These are phyloP conservation scores for Fraxinus paxiana DNA, from an alignment of 305 asterid genomes.

Conservation along the genomic window DNA sequence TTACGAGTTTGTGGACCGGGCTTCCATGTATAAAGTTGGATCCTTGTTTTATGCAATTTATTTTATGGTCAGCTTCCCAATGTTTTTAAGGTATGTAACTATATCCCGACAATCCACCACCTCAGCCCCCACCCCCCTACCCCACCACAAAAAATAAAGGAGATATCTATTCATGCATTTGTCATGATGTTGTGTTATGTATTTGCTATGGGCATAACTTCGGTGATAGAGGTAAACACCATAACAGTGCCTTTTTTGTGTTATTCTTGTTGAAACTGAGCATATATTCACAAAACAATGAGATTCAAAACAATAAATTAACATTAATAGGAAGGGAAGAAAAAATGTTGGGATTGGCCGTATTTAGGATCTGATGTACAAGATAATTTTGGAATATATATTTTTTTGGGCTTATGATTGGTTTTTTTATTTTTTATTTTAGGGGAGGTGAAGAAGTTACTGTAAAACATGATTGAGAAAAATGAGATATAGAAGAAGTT, in stretches of 20 bases:
- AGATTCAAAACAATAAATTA: neutral
- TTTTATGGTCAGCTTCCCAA: slow-evolving; percentile 89
- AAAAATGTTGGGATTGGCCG: neutral
- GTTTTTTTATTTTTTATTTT: neutral
- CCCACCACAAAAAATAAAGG: neutral
- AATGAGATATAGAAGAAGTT: neutral
- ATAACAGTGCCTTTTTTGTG: neutral
- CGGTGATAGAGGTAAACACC: neutral
- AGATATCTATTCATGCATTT: neutral
- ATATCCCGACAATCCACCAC: neutral
- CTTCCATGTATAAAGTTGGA: slow-evolving; percentile 90
- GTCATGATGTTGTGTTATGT: neutral
- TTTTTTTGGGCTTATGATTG: neutral
- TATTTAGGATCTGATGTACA: neutral
- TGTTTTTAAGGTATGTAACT: slow-evolving; percentile 72
- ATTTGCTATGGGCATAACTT: neutral
- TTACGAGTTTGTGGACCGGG: slow-evolving; percentile 81
- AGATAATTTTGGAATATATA: neutral
- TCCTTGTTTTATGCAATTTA: slow-evolving; percentile 90
- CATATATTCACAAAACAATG: neutral
- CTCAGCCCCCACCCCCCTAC: neutral
- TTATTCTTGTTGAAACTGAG: neutral
- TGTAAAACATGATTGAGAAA: neutral
- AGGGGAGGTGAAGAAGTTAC: neutral
- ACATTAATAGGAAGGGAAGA: neutral